A percentile compares a stretch with the other conserved stretches of the same genome.
Conservation (phyloP, 2,329 filamentous ascomycete genomes). For the Trichoderma sp. region DNA sequence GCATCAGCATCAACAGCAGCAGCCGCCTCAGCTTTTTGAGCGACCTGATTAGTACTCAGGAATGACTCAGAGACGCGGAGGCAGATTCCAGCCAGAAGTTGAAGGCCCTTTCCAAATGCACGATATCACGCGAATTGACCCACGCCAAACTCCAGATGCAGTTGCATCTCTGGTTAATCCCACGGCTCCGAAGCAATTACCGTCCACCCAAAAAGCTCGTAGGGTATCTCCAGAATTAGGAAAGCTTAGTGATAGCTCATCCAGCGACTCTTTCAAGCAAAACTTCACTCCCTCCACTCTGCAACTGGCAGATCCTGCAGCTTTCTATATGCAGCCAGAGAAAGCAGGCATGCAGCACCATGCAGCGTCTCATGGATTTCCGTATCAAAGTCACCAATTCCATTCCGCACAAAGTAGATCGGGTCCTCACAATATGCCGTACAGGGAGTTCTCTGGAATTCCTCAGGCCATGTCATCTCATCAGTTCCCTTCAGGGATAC, state of each 20-base stretch:
- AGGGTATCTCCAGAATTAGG: neutral
- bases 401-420: neutral
- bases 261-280: neutral
- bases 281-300: neutral
- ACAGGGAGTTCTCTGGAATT: constrained; percentile 10
- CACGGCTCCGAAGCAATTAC: neutral
- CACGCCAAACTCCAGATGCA: neutral
- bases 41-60: constrained; percentile 33
- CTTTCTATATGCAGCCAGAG: constrained; percentile 26
- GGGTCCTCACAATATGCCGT: neutral
- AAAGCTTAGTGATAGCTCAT: neutral
- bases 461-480: neutral
- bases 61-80: constrained; percentile 11
- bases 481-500: neutral
- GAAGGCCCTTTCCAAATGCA: constrained; percentile 10
- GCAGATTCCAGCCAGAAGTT: neutral
- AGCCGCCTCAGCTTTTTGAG: constrained; percentile 10
- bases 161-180: neutral
- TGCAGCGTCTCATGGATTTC: neutral
- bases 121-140: neutral
- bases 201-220: neutral
- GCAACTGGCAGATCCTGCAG: neutral
- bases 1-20: neutral
- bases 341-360: constrained; percentile 3
- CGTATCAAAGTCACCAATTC: neutral